Percentiles rank a stretch among this genome's conserved stretches.
These are phyloP conservation scores for Tolypocladium inflatum DNA, from an alignment of 2,329 filamentous ascomycete species.

Conservation along the genomic window DNA sequence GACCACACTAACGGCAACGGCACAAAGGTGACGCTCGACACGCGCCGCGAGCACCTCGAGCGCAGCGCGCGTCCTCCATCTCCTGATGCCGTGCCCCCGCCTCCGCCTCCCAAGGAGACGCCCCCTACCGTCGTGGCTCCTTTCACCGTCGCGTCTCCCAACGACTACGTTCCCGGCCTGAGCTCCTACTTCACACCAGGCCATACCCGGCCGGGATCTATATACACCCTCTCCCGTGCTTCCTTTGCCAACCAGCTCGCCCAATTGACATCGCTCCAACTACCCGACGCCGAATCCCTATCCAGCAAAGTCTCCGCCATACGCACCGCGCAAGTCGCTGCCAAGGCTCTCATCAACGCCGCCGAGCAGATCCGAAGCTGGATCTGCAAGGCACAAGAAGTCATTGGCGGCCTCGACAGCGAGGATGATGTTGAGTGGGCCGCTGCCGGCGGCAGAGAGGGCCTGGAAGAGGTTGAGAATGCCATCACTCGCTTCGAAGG, in stretches of 20 bases:
- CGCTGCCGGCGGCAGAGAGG: constrained; percentile 74
- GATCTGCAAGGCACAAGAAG: constrained; percentile 87
- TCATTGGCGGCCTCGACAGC: constrained; percentile 79
- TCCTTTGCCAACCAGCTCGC: constrained; percentile 91
- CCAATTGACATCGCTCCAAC: constrained; percentile 79
- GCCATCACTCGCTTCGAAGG: constrained; percentile 79
- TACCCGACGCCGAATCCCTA: constrained; percentile 77
- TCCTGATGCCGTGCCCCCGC: constrained; percentile 24
- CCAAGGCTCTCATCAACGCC: constrained; percentile 73
- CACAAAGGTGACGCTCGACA: constrained; percentile 51
- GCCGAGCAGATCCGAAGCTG: constrained; percentile 89
- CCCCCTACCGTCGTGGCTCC: constrained; percentile 20
- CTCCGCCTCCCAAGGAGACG: constrained; percentile 29
- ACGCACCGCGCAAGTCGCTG: constrained; percentile 73
- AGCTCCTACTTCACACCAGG: constrained; percentile 59
- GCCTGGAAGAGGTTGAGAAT: constrained; percentile 61
- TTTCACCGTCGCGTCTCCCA: constrained; percentile 18
- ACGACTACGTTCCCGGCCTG: constrained; percentile 39
- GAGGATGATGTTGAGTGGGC: constrained; percentile 99
- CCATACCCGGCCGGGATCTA: constrained; percentile 66
- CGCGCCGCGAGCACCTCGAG: constrained; percentile 48
- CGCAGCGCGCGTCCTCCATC: constrained; percentile 32
- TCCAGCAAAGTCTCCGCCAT: constrained; percentile 79
- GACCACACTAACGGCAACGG: constrained; percentile 61
- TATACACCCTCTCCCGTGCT: constrained; percentile 85